Evolutionary conservation across 2,329 filamentous ascomycete species (phyloP).

Genomic region (Arthrobotrys megalospora): DNA sequence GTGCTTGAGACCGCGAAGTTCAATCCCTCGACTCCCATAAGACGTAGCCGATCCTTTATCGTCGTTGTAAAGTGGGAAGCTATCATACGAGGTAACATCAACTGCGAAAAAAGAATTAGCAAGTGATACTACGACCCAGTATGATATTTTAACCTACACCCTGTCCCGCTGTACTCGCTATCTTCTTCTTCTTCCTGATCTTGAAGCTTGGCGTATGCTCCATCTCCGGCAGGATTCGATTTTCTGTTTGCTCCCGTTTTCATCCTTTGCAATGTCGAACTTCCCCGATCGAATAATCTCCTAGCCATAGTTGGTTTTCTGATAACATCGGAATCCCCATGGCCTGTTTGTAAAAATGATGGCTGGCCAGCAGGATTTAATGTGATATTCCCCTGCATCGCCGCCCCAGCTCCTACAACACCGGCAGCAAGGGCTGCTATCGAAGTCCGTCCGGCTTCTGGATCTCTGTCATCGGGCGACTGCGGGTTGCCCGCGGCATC

Average conservation of each 20-base stretch:
- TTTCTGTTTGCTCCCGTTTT: slow-evolving; percentile 41
- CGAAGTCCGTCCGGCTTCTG: slow-evolving; percentile 47
- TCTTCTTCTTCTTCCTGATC: slow-evolving; percentile 41
- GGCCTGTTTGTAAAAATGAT: slow-evolving; percentile 25
- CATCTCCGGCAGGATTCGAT: slow-evolving; percentile 14
- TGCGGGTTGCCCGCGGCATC: slow-evolving; percentile 47
- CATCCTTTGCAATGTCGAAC: slow-evolving; percentile 59
- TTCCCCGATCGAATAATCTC: slow-evolving; percentile 54
- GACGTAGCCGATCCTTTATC: slow-evolving; percentile 49
- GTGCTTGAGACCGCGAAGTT: slow-evolving; percentile 57
- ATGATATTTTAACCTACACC: slow-evolving; percentile 25
- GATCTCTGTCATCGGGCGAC: slow-evolving; percentile 43
- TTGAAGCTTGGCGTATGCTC: slow-evolving; percentile 38
- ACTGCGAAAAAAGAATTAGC: slow-evolving; percentile 30
- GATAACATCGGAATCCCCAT: slow-evolving; percentile 28
- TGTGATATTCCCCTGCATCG: slow-evolving; percentile 49
- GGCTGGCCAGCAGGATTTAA: slow-evolving; percentile 26
- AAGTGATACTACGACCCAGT: not conserved
- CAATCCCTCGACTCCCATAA: slow-evolving; percentile 52
- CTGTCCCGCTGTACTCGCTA: slow-evolving; percentile 19
- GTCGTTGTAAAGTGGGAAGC: slow-evolving; percentile 54
- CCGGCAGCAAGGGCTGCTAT: slow-evolving; percentile 52
- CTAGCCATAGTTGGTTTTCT: slow-evolving; percentile 59
- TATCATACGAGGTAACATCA: slow-evolving; percentile 57
- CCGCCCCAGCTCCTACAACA: slow-evolving; percentile 52